phyloP scores from a whole-genome alignment of 768 basidiomycete species.

The Hysterangium stoloniferum region DNA sequence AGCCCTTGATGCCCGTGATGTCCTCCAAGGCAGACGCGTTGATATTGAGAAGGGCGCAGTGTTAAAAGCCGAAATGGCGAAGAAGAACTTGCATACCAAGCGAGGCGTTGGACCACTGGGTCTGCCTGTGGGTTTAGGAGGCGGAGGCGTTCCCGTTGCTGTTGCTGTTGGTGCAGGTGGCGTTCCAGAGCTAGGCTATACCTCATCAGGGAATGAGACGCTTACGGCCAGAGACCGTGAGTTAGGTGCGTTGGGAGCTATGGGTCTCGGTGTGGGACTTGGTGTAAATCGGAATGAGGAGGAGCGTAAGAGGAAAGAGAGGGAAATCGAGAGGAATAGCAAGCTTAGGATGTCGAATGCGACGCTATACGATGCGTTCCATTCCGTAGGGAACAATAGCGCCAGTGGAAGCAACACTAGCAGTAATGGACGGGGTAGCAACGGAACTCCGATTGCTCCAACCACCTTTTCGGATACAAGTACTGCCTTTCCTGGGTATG shows the following conservation, averaged over 20 bases:
- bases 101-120: conserved; percentile 70
- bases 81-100: conserved; percentile 98
- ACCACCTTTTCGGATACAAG: neutral
- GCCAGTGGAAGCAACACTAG: neutral
- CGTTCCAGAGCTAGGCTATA: conserved; percentile 2
- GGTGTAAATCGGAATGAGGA: conserved; percentile 9
- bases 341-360: conserved; percentile 33
- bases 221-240: conserved; percentile 41
- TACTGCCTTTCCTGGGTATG: neutral
- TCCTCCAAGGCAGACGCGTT: conserved; percentile 81
- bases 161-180: conserved; percentile 13
- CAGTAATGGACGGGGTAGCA: neutral
- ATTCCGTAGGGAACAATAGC: conserved; percentile 47
- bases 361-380: conserved; percentile 71
- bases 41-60: conserved; percentile 91
- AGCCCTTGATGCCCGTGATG: conserved; percentile 81
- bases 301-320: conserved; percentile 21
- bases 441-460: no score
- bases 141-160: conserved; percentile 16
- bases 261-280: conserved; percentile 33
- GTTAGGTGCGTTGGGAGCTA: conserved; percentile 37
- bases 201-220: conserved; percentile 18
- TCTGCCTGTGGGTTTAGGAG: conserved; percentile 13
- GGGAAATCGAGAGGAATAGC: conserved; percentile 26
- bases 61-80: conserved; percentile 98